Base-by-base conservation (phyloP, 257 asterid species). In the Solanum sitiens region DNA sequence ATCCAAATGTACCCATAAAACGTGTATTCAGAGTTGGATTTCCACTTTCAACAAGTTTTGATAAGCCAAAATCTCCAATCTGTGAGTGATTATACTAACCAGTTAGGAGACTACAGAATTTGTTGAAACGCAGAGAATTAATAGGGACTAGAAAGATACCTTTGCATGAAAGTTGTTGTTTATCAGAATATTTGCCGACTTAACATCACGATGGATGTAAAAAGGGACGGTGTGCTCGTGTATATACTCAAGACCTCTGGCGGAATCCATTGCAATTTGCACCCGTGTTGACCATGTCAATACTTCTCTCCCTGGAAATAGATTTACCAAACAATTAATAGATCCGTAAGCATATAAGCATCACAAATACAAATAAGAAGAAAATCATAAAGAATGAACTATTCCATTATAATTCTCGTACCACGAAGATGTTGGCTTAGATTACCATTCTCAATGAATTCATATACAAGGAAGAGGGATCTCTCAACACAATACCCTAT, bases 61-160 rank as follows among this genome's bases (percentile, higher is more conserved):
- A 86, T 90, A 96, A 94, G 59, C 99, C 98, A 89, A 96, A 96
- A 90, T 96, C 99, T 27, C 98, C 99, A 89, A 96, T 98, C 99
- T 96, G 80, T 23, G 77, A 72, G 37, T 87, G 83, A 84, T 63
- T 33, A 27, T 27, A 27, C 30, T 27, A 40, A 47, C 44, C 75
- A 18, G 82, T 68, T 83, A 89, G 50, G 25, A 87, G n/a, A 53
- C 20, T 32, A n/a, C 77, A 70, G 8, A 37, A 33, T 8, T 20
- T 47, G 4, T 61, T 65, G 56, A 61, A 33, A 59, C 74, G 8
- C 35, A 75, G 83, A 87, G 63, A 53, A 53, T 47, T 87, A 71
- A 73, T n/a, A 87, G 76, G 56, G 86, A 47, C 50, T 44, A 68
- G 32, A 32, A 50, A 56, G 85, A 92, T 10, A 96, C 99, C 99